These are phyloP conservation scores for Pythium vanterpoolii DNA, from an alignment of 352 stramenopile species.

Conservation along the genomic window DNA sequence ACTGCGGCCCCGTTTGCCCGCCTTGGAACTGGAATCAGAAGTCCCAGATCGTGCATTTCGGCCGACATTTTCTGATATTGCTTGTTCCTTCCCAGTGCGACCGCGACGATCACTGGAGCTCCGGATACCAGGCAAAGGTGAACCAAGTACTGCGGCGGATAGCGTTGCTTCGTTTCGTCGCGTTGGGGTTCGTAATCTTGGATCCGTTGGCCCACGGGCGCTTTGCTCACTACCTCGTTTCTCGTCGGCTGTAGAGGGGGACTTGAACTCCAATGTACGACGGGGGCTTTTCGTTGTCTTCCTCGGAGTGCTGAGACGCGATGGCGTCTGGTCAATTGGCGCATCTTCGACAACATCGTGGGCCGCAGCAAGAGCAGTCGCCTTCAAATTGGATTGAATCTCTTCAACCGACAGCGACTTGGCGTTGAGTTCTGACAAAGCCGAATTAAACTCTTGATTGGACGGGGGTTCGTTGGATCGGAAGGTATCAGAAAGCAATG, in stretches of 20 bases:
- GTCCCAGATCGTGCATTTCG: background rate
- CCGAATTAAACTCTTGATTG: slow-evolving; percentile 34
- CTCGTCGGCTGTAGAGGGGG: slow-evolving; percentile 8
- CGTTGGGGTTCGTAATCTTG: slow-evolving; percentile 1
- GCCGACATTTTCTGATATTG: background rate
- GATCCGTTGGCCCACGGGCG: background rate
- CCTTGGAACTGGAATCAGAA: background rate
- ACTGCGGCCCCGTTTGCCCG: slow-evolving; percentile 5
- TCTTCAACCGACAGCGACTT: slow-evolving; percentile 57
- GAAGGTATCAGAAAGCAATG: slow-evolving; percentile 14
- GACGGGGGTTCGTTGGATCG: background rate
- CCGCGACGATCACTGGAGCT: slow-evolving; percentile 1
- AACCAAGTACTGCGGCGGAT: background rate
- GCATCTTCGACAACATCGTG: slow-evolving; percentile 16
- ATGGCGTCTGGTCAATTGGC: background rate
- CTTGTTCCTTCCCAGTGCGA: background rate
- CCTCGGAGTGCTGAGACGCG: slow-evolving; percentile 1
- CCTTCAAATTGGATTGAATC: slow-evolving; percentile 26
- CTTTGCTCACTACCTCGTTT: slow-evolving; percentile 8
- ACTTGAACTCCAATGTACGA: slow-evolving; percentile 1
- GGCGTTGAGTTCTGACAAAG: slow-evolving; percentile 66
- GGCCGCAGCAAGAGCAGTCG: slow-evolving; percentile 20
- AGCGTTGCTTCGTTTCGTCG: slow-evolving; percentile 5
- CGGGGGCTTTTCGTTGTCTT: slow-evolving; percentile 4
- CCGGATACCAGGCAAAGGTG: background rate